phyloP scores from a whole-genome alignment of 2,329 filamentous ascomycete genomes.

The Hypoxylon sp. region DNA sequence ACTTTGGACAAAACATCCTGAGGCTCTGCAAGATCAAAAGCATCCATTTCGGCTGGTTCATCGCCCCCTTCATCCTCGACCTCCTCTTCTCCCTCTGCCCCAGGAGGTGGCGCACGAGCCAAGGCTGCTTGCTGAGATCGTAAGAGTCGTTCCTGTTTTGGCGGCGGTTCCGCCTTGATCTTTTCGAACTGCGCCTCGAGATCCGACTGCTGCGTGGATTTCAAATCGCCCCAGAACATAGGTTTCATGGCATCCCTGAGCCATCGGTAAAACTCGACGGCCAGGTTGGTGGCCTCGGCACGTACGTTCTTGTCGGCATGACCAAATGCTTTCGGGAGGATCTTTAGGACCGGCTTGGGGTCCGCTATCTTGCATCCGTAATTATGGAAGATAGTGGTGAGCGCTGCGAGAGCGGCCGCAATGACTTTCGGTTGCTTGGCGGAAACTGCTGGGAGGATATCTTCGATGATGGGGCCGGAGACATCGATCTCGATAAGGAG shows the following conservation, averaged over 20 bases:
- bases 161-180: constrained; percentile 83
- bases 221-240: constrained; percentile 95
- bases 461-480: constrained; percentile 85
- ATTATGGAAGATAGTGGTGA: constrained; percentile 88
- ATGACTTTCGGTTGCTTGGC: constrained; percentile 53
- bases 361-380: constrained; percentile 95
- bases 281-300: constrained; percentile 88
- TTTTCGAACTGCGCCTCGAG: constrained; percentile 94
- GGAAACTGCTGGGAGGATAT: constrained; percentile 68
- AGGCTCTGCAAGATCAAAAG: constrained; percentile 82
- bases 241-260: constrained; percentile 97
- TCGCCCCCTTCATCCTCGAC: constrained; percentile 67
- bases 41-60: constrained; percentile 77
- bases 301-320: constrained; percentile 98
- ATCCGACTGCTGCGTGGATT: constrained; percentile 93
- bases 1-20: constrained; percentile 86
- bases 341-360: constrained; percentile 88
- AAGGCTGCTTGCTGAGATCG: constrained; percentile 87
- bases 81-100: constrained; percentile 64
- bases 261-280: constrained; percentile 96
- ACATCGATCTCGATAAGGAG: constrained; percentile 91
- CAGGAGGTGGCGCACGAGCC: constrained; percentile 70
- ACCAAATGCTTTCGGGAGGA: constrained; percentile 87
- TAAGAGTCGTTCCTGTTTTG: constrained; percentile 89
- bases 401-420: constrained; percentile 56